Percentiles rank a stretch among this genome's conserved stretches.
These are phyloP conservation scores for Nepenthes gracilis DNA, from an alignment of 148 eudicot species.

Conservation along the genomic window DNA sequence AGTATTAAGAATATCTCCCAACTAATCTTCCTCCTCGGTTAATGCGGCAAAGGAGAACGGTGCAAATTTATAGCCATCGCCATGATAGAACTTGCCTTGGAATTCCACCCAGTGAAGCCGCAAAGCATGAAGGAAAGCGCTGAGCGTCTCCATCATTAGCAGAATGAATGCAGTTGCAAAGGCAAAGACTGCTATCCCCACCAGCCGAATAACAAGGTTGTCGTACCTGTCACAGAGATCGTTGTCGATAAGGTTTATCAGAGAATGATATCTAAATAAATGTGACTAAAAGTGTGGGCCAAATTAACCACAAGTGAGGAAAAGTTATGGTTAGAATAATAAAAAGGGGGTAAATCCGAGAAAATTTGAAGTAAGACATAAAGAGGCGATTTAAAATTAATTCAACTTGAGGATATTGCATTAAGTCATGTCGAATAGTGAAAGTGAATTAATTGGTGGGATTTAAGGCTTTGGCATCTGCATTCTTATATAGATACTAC, in stretches of 20 bases:
- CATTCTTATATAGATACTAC: too few relatives aligned
- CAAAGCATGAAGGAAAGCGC: slow-evolving; percentile 96
- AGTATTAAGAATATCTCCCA: not conserved
- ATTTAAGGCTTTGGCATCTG: too few relatives aligned
- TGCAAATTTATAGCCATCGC: slow-evolving; percentile 89
- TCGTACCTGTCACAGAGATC: slow-evolving; percentile 49
- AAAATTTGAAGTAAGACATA: too few relatives aligned
- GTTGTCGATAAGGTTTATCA: not conserved
- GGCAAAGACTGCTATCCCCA: slow-evolving; percentile 70
- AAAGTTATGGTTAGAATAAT: too few relatives aligned
- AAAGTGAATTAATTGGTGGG: too few relatives aligned
- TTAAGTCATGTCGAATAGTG: too few relatives aligned
- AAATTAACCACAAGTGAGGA: too few relatives aligned
- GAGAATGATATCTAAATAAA: not conserved
- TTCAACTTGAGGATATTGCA: too few relatives aligned
- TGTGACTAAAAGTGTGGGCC: too few relatives aligned
- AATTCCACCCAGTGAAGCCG: slow-evolving; percentile 99
- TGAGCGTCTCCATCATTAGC: slow-evolving; percentile 93
- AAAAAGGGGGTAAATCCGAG: too few relatives aligned
- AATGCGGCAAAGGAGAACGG: slow-evolving; percentile 83
- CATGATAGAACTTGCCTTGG: slow-evolving; percentile 84
- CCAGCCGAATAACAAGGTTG: slow-evolving; percentile 50
- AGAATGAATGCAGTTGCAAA: slow-evolving; percentile 91
- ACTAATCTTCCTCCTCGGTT: slow-evolving; percentile 80
- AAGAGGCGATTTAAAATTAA: too few relatives aligned